Conservation (phyloP, 2,329 filamentous ascomycete species). For the Phialophora tarda region DNA sequence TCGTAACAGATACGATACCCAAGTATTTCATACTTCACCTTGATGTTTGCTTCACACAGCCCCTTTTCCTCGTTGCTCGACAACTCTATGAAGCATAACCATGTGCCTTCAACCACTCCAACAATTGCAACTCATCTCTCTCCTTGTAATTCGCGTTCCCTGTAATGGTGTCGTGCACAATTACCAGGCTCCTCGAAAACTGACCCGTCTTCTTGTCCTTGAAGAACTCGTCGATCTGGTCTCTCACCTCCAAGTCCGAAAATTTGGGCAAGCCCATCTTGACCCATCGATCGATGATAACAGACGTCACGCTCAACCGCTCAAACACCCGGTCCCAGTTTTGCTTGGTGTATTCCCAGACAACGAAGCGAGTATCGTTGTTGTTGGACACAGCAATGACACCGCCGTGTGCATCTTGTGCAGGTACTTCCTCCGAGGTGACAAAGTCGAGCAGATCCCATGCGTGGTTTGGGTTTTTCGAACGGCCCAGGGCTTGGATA, state of each 20-base stretch:
- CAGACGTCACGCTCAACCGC: conserved; percentile 78
- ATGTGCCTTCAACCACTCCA: conserved; percentile 76
- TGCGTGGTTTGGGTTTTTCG: conserved; percentile 72
- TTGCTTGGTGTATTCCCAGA: conserved; percentile 85
- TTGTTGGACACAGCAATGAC: conserved; percentile 76
- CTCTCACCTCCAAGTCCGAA: conserved; percentile 69
- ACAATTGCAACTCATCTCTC: conserved; percentile 73
- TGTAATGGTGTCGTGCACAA: conserved; percentile 83
- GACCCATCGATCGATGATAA: conserved; percentile 88
- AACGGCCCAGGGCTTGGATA: conserved; percentile 75
- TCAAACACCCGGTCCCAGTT: conserved; percentile 76
- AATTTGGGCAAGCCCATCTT: conserved; percentile 79
- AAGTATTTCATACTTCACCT: background rate
- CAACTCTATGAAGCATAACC: conserved; percentile 57
- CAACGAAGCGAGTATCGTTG: conserved; percentile 69
- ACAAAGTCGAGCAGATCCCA: conserved; percentile 71
- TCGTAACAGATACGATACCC: background rate
- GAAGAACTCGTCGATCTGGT: conserved; percentile 86
- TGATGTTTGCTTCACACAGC: background rate
- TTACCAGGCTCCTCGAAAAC: conserved; percentile 83
- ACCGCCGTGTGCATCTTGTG: conserved; percentile 86
- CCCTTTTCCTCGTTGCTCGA: background rate
- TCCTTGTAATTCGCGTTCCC: conserved; percentile 81
- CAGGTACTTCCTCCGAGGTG: conserved; percentile 81
- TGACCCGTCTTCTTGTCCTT: conserved; percentile 74